A percentile compares a stretch with the other conserved stretches of the same genome.
Conservation (phyloP, 2,329 filamentous ascomycete genomes). For the Trichocomaceae sp. region DNA sequence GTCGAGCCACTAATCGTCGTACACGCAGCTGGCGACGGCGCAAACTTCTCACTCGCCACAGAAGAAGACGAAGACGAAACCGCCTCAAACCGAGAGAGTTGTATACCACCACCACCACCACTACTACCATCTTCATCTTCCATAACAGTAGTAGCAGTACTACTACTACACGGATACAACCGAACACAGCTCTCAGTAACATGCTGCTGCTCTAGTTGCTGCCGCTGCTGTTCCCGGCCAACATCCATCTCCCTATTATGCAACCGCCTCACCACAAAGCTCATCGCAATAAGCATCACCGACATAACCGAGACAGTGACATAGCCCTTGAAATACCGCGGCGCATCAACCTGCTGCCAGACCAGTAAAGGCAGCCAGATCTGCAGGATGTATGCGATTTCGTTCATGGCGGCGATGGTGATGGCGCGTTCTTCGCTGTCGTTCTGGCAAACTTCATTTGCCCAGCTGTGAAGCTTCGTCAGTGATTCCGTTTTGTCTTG, state of each 20-base stretch:
- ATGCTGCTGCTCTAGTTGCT: background rate
- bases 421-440: slow-evolving; percentile 62
- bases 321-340: slow-evolving; percentile 55
- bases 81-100: background rate
- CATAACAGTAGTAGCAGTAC: background rate
- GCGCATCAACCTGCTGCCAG: slow-evolving; percentile 60
- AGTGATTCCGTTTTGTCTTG: background rate
- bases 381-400: slow-evolving; percentile 63
- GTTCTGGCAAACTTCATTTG: slow-evolving; percentile 48
- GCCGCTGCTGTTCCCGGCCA: too few relatives aligned
- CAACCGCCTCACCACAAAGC: slow-evolving; percentile 40
- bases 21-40: background rate
- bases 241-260: slow-evolving; percentile 5
- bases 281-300: slow-evolving; percentile 44
- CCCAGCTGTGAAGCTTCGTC: slow-evolving; percentile 35
- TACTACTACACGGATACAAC: background rate
- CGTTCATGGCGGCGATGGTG: slow-evolving; percentile 62
- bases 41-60: background rate
- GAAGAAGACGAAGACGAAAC: background rate
- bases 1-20: background rate
- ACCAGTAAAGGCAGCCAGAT: slow-evolving; percentile 62
- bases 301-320: slow-evolving; percentile 49
- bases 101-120: background rate
- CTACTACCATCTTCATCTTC: background rate
- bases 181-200: slow-evolving; percentile 8